Conservation (phyloP, 176 grass and related monocot species). For the Elymus sibiricus region DNA sequence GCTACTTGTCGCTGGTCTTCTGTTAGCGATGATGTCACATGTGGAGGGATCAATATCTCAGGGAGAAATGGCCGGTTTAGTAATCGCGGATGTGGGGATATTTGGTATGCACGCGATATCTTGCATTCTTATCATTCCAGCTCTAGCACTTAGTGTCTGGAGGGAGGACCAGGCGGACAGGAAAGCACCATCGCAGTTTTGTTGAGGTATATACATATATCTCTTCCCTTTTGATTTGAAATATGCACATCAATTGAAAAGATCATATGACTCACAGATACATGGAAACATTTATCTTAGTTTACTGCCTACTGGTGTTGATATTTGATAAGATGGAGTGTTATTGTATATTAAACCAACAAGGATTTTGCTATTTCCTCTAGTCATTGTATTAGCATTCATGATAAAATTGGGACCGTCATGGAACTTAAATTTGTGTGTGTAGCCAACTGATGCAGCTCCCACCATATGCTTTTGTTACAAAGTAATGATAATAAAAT, state of each 20-base stretch:
- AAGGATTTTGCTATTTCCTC: background rate
- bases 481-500: background rate
- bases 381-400: background rate
- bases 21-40: too few species aligned
- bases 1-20: background rate
- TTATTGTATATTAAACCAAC: background rate
- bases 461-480: background rate
- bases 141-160: too few species aligned
- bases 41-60: too few species aligned
- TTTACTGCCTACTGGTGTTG: background rate
- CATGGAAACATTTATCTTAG: background rate
- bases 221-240: background rate
- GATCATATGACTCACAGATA: too few species aligned
- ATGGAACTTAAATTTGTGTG: background rate
- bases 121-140: too few species aligned
- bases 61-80: too few species aligned
- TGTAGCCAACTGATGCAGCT: background rate
- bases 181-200: too few species aligned
- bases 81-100: too few species aligned
- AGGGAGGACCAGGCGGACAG: too few species aligned
- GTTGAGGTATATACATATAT: too few species aligned
- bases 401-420: background rate
- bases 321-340: background rate
- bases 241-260: background rate
- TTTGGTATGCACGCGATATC: too few species aligned